Evolutionary conservation across 2,329 filamentous ascomycete species (phyloP), one percentile per base, ranked within the genome.

Genomic region (Sarocladiaceae sp.): DNA sequence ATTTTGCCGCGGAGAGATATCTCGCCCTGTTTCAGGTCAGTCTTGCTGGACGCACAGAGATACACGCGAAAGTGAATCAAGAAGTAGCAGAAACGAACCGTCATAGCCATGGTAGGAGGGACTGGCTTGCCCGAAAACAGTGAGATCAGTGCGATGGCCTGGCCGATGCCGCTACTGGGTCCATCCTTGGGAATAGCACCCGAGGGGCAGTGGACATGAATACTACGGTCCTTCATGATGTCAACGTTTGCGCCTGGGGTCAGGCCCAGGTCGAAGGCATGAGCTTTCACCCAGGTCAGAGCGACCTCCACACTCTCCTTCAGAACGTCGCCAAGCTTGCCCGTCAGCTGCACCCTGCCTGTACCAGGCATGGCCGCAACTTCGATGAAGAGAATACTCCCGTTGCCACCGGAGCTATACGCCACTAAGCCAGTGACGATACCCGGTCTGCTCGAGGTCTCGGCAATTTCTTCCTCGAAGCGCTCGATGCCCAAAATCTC

Each of bases 241-340:
- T 98, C 91, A 53, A 91, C 85, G 45, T 80, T 80, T 7, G 85
- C 84, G 50, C 89, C 82, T 46, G 82, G 73, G 3, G 88, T 89
- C 32, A 98, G 72, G 9, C 89, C 89, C 11, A 98, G 74, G 58
- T 95, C 88, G 57, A 85, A 96, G 3, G 91, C 90, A 62, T 98
- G 91, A 3, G 88, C 87, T 65, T 96, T 96, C 43, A 98, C 93
- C 93, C 93, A 98, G 13, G 85, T 91, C 26, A 97, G 74, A 10
- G 93, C 93, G 16, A 98, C 93, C 64, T 97, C 91, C 33, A 97
- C 93, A 50, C 84, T 91, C 66, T 98, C 93, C 66, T 97, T 97
- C 47, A 98, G 80, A 23, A 98, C 93, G 55, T 96, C 90, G 51
- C 93, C 93, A 6, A 98, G 80, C 63, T 95, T 97, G 49, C 93